Base-by-base conservation (phyloP, 768 basidiomycete species). In the Pleurotus pulmonarius region DNA sequence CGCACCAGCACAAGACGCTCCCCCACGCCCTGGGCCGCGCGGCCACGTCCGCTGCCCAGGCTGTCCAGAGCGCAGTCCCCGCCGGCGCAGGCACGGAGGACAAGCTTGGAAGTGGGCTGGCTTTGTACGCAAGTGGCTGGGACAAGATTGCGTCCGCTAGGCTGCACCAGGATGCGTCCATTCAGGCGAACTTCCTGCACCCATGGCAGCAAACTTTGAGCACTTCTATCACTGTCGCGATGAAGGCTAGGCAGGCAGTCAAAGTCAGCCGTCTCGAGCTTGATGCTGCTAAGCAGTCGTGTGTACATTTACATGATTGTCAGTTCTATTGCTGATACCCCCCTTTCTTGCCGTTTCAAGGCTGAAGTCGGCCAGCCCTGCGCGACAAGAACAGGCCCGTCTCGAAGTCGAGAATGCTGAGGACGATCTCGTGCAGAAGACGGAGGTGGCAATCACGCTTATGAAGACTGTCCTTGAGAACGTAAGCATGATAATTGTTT, bases 401-500 rank as follows among this genome's bases (percentile, higher is more conserved):
- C 84, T 97, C 18, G 92, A 95, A 62, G 90, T 93, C 8, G 91
- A 94, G 81, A 93, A 93, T 60, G 90, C 91, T 7, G 91, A 94
- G 64, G 97, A 99, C 69, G 93, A 95, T 70, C 83, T 98, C 29
- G 97, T 98, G 4, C 94, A 95, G 69, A 94, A 93, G 79, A 99
- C 97, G 20, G 97, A 99, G 70, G 90, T 95, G 26, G 96, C 95
- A 1, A 97, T 97, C 64, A 91, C 90, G 2, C 81, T 94, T 44
- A 96, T 97, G 94, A 96, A 96, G 79, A 89, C 92, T n/a, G 96
- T 98, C 13, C 80, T 99, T 39, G 96, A 98, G 64, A 98, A 98
- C 72, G 95, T 97, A 61, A 34, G 29, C 55, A 90, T 77, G 15
- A 3, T 18, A 20, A 43, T 56, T 54, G 6, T 6, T 16, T 34